Conservation (phyloP, 495 filamentous ascomycete species). For the Aspergillus wentii region DNA sequence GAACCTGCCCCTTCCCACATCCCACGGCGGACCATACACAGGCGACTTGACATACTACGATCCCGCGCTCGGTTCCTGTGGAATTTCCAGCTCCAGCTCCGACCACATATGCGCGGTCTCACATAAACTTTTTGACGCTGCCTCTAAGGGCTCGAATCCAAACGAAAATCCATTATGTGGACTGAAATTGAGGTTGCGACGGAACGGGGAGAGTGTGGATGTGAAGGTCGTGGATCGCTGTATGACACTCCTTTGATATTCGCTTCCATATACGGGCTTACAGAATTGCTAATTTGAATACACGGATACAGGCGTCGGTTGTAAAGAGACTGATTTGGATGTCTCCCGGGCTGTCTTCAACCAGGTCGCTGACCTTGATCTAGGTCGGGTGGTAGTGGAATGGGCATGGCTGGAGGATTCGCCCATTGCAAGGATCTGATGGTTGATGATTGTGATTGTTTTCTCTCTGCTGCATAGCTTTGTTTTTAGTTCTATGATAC, state of each 20-base stretch:
- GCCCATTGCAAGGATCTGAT: too few species aligned
- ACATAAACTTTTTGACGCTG: conserved; percentile 62
- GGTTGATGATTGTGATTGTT: too few species aligned
- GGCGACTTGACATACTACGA: conserved; percentile 71
- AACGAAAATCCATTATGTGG: conserved; percentile 71
- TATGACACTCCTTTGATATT: conserved; percentile 13
- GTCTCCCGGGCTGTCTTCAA: conserved; percentile 57
- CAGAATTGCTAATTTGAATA: background rate
- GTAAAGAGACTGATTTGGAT: conserved; percentile 61
- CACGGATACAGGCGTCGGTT: conserved; percentile 47
- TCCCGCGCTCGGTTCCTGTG: conserved; percentile 68
- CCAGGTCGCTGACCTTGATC: conserved; percentile 47
- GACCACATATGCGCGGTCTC: conserved; percentile 65
- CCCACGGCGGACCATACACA: conserved; percentile 42
- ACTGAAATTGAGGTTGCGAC: conserved; percentile 50
- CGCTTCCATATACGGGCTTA: too few species aligned
- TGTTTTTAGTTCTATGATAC: too few species aligned
- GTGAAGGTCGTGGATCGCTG: conserved; percentile 75
- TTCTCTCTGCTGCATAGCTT: too few species aligned
- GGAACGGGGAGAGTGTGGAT: conserved; percentile 53
- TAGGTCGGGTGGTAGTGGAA: conserved; percentile 55
- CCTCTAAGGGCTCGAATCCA: conserved; percentile 49
- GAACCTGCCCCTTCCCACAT: conserved; percentile 54
- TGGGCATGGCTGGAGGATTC: conserved; percentile 61
- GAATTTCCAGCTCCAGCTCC: conserved; percentile 42